Base-by-base conservation (phyloP, 345 rosid genomes). In the Geranium rotundifolium region DNA sequence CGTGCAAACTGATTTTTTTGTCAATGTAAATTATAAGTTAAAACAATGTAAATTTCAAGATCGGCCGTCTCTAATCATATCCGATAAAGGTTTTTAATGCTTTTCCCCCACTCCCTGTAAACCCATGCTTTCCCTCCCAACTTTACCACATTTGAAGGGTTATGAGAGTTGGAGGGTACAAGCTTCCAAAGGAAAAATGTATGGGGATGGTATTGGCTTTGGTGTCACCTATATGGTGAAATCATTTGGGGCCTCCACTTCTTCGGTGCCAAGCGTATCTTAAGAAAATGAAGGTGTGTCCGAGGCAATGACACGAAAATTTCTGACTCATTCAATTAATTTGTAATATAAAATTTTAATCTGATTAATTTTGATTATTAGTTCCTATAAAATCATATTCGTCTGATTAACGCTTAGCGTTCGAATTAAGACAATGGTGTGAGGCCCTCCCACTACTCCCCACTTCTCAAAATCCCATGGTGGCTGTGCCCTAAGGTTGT, bases 391-490 rank as follows among this genome's bases (percentile, higher is more conserved):
- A 37, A 5, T 37, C 7, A 37, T 37, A 1, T 37, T 37, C 7
- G 46, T 6, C n/a, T n/a, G n/a, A n/a, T n/a, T n/a, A n/a, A n/a
- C n/a, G n/a, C n/a, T n/a, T n/a, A n/a, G n/a, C n/a, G n/a, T n/a
- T n/a, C n/a, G n/a, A 10, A 37, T 23, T 23, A 37, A 37, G 46
- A 37, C 12, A 6, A 1, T 37, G 12, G 46, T 5, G 65, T 63
- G 76, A 80, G 81, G 76, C 76, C 65, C 71, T 63, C 75, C 64
- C 73, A 63, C 56, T 46, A 46, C 1, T 46, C 52, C 52, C 52
- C 52, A 46, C 15, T 46, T 46, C 15, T 46, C 15, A 46, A 46
- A 46, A 9, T 46, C 15, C 3, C 16, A 9, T 46, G 52, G 16
- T 46, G 52, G 52, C 14, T 46, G 52, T 46, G 52, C 52, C 52